Evolutionary conservation across 768 basidiomycete genomes (phyloP), one percentile per base, ranked within the genome.

Genomic region (Boletus rubescentipes): DNA sequence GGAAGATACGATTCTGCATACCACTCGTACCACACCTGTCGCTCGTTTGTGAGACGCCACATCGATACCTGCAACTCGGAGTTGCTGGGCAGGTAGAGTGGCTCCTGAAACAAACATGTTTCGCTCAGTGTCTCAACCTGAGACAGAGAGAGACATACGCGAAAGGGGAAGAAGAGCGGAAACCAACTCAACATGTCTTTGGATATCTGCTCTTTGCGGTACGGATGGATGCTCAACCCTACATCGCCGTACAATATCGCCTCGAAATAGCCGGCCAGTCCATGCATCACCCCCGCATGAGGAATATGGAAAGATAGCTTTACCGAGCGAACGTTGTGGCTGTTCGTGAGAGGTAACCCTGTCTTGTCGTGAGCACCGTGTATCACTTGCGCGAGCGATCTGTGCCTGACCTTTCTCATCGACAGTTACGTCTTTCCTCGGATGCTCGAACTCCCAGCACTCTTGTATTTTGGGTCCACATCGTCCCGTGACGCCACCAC

Each of bases 181-280:
- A 99, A 99, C 97, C 97, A 99, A 67, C 95, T 98, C 63, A 98
- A 77, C 97, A 99, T 99, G 61, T 98, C 88, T 62, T 91, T 94
- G 9, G 93, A 94, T 49, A 95, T 79, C 42, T 83, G 78, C 26
- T 92, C 88, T 67, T 89, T 92, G 44, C 87, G 84, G 48, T 90
- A 82, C 0, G 97, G 97, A 67, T 98, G 96, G 38, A 97, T 98
- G 64, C 92, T 97, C 23, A 98, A 74, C 1, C 93, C 92, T 20
- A 98, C 78, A 56, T 87, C 86, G n/a, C 82, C 84, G 65, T 99
- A 99, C 5, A 99, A 74, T 10, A 90, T 83, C 0, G 96, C 92
- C 72, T 98, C 96, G 61, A 99, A 99, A 68, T 98, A 99, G 15
- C 97, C 97, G 4, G 93, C 96, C 40, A 98, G 77, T 16, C 97